These are phyloP conservation scores for Aspergillus sojae DNA, from an alignment of 2,329 filamentous ascomycete genomes.

Conservation along the genomic window DNA sequence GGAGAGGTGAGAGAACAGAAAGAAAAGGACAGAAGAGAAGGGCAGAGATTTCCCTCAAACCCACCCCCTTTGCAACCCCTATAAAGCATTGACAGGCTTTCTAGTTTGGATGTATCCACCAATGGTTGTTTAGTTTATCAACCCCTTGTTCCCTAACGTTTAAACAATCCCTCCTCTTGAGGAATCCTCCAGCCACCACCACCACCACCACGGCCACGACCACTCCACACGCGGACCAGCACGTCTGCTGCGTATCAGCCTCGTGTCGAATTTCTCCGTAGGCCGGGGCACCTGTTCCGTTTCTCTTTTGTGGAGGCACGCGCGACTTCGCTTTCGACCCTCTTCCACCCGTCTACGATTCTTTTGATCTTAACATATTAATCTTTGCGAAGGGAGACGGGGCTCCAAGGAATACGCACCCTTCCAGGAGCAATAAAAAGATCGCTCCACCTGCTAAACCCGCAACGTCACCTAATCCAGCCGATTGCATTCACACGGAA, in stretches of 20 bases:
- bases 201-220: conserved; percentile 9
- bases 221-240: neutral
- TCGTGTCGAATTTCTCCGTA: conserved; percentile 11
- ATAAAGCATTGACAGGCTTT: neutral
- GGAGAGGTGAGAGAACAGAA: neutral
- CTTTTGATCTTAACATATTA: neutral
- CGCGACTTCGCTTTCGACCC: neutral
- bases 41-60: neutral
- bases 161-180: conserved; percentile 21
- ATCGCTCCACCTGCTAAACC: neutral
- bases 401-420: neutral
- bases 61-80: neutral
- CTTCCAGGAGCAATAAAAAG: neutral
- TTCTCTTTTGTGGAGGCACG: neutral
- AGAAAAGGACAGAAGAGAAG: neutral
- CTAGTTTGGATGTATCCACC: neutral
- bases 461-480: conserved; percentile 2
- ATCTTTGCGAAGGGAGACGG: neutral
- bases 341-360: neutral
- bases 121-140: neutral
- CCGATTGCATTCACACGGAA: conserved; percentile 1
- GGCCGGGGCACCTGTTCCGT: conserved; percentile 1
- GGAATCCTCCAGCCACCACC: conserved; percentile 30
- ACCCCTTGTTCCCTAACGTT: conserved; percentile 16
- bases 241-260: conserved; percentile 7